Evolutionary conservation across 768 basidiomycete species (phyloP).

Genomic region (Suillus ampliporus): DNA sequence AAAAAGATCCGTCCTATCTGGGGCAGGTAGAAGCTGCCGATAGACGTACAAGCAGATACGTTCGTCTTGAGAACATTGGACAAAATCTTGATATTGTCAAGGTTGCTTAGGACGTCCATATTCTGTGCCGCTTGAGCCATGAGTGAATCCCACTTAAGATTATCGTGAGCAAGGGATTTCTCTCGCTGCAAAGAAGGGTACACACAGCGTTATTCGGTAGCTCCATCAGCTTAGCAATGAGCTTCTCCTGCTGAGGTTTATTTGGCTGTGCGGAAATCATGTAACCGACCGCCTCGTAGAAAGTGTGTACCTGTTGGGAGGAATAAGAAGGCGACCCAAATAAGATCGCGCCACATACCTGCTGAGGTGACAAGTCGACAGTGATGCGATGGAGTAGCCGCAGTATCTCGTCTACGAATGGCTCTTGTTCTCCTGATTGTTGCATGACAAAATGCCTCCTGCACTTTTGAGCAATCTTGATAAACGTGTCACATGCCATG

Average conservation of each 20-base stretch:
- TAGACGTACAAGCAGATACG: constrained; percentile 95
- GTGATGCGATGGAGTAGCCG: constrained; percentile 92
- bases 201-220: constrained; percentile 94
- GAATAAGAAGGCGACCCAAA: constrained; percentile 15
- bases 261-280: constrained; percentile 99
- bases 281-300: constrained; percentile 98
- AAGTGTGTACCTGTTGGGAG: constrained; percentile 77
- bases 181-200: constrained; percentile 14
- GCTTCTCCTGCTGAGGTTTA: constrained; percentile 93
- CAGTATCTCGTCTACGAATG: constrained; percentile 97
- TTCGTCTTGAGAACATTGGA: constrained; percentile 98
- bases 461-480: constrained; percentile 99
- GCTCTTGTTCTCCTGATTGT: constrained; percentile 95
- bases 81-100: constrained; percentile 96
- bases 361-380: constrained; percentile 90
- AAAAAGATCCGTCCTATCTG: constrained; percentile 95
- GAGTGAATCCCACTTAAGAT: constrained; percentile 87
- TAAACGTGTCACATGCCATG: constrained; percentile 99
- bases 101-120: constrained; percentile 88
- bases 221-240: constrained; percentile 96
- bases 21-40: constrained; percentile 96
- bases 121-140: constrained; percentile 95
- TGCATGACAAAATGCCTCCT: constrained; percentile 98
- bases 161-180: not conserved
- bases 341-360: constrained; percentile 41